phyloP scores from a whole-genome alignment of 106 monocot genomes.

The Dendrobium catenatum region DNA sequence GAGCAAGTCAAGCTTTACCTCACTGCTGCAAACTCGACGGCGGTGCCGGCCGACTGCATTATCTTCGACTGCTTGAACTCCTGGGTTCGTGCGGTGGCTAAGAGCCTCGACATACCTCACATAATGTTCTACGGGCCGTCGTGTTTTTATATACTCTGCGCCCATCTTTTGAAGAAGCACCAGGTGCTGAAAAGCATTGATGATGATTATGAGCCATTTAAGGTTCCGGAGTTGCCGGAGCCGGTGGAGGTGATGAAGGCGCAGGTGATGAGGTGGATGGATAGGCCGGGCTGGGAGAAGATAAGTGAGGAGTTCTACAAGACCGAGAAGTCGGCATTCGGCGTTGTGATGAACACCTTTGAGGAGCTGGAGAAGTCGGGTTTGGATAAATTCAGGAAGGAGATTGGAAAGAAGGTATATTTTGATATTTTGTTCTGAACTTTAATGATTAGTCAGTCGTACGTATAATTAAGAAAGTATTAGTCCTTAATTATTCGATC shows the following conservation, averaged over 20 bases:
- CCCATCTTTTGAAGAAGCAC: constrained; percentile 1
- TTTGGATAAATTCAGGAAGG: constrained; percentile 5
- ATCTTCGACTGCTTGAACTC: constrained; percentile 24
- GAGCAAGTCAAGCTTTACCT: not conserved
- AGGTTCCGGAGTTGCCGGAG: constrained; percentile 41
- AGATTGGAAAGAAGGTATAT: constrained; percentile 9
- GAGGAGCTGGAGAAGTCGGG: constrained; percentile 13
- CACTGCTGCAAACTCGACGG: not conserved
- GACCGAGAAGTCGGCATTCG: constrained; percentile 9
- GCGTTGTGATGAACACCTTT: constrained; percentile 27
- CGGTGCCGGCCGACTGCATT: constrained; percentile 18
- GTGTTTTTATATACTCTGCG: constrained; percentile 21
- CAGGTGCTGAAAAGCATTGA: constrained; percentile 6
- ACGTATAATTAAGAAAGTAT: not conserved
- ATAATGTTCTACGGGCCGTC: constrained; percentile 26
- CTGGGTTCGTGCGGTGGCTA: constrained; percentile 24
- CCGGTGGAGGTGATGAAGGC: constrained; percentile 20
- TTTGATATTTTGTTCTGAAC: not conserved
- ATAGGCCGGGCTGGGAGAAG: not conserved
- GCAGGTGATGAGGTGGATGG: constrained; percentile 4
- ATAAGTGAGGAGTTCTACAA: not conserved
- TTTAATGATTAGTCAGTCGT: no score
- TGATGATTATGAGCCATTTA: constrained; percentile 18
- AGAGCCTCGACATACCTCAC: constrained; percentile 20
- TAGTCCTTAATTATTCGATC: no score